A percentile compares a stretch with the other conserved stretches of the same genome.
phyloP scores from a whole-genome alignment of 1,284 basidiomycete genomes.

The Cryptococcus deneoformans region DNA sequence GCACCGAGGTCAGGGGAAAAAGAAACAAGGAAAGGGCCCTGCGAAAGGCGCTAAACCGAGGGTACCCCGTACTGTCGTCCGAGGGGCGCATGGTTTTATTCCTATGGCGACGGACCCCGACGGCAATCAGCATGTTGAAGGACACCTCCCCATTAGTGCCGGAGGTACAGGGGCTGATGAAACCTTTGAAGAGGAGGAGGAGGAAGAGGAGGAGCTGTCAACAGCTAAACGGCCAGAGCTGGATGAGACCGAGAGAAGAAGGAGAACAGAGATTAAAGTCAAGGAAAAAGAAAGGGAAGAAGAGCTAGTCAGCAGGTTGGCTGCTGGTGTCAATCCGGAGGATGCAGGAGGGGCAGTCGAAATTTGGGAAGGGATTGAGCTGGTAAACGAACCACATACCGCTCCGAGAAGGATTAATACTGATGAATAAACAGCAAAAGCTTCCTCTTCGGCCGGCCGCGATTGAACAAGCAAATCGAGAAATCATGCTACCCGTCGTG shows the following conservation, averaged over 20 bases:
- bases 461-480: slow-evolving; percentile 74
- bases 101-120: slow-evolving; percentile 24
- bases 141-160: slow-evolving; percentile 9
- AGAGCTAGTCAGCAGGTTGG: slow-evolving; percentile 67
- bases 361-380: slow-evolving; percentile 44
- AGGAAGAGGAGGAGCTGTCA: slow-evolving; percentile 34
- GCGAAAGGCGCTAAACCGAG: slow-evolving; percentile 27
- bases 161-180: background rate
- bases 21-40: slow-evolving; percentile 22
- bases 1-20: slow-evolving; percentile 13
- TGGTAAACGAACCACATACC: slow-evolving; percentile 20
- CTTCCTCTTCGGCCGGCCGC: slow-evolving; percentile 63
- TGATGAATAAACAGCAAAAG: slow-evolving; percentile 28
- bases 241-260: slow-evolving; percentile 44
- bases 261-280: slow-evolving; percentile 18
- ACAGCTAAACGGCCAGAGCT: slow-evolving; percentile 36
- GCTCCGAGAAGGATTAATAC: background rate
- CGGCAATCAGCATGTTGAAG: slow-evolving; percentile 18
- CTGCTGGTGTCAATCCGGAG: slow-evolving; percentile 72
- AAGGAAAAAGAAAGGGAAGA: slow-evolving; percentile 16
- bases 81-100: slow-evolving; percentile 32
- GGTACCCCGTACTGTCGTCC: slow-evolving; percentile 31
- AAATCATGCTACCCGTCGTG: slow-evolving; percentile 84
- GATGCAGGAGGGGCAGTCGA: slow-evolving; percentile 32
- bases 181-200: slow-evolving; percentile 18